Conservation (phyloP, 2,329 filamentous ascomycete genomes). For the Bipolaris victoriae region DNA sequence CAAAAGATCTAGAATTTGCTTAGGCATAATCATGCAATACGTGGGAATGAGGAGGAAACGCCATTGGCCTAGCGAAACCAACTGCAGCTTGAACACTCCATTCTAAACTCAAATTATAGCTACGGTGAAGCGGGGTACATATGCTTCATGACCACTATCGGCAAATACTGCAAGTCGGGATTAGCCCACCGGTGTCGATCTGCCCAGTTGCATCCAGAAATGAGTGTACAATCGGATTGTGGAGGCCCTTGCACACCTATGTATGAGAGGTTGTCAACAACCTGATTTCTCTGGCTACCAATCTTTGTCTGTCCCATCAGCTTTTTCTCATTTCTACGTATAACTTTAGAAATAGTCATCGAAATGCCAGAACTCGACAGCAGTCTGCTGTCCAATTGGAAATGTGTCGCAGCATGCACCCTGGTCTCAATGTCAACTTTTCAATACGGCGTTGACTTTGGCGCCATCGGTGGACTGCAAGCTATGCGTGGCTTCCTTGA, state of each 20-base stretch:
- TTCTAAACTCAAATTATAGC: no score
- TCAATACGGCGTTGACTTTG: constrained; percentile 61
- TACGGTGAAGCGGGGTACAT: no score
- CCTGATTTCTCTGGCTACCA: background rate
- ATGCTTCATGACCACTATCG: constrained; percentile 17
- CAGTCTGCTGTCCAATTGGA: constrained; percentile 53
- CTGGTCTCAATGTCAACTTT: constrained; percentile 59
- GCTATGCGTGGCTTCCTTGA: constrained; percentile 59
- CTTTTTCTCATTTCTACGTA: background rate
- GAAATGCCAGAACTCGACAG: constrained; percentile 33
- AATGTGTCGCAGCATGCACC: constrained; percentile 56
- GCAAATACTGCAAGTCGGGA: constrained; percentile 26
- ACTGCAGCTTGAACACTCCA: no score
- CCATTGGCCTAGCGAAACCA: no score
- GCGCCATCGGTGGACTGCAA: constrained; percentile 58
- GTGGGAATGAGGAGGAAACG: no score
- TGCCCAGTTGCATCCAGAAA: constrained; percentile 16
- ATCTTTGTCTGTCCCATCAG: background rate
- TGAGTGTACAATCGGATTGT: background rate
- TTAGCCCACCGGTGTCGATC: constrained; percentile 6
- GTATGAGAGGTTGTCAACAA: background rate
- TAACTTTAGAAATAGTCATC: constrained; percentile 5
- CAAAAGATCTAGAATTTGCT: no score
- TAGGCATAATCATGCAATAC: no score
- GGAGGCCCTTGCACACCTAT: no score